phyloP scores from a whole-genome alignment of 176 grass and related monocot genomes.

The Carex littledalei region DNA sequence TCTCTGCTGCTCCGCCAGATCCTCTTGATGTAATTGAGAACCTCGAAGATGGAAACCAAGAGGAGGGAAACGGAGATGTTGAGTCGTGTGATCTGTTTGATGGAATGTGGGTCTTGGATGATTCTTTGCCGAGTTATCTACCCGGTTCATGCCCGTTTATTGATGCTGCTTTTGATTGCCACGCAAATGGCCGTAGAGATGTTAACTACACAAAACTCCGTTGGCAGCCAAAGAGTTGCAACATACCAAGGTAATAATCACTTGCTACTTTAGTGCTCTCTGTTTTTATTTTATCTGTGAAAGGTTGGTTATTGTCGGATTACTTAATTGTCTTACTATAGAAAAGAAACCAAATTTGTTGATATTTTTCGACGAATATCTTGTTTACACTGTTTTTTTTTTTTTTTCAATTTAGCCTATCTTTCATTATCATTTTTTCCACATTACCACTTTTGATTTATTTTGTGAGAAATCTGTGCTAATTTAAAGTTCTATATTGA shows the following conservation, averaged over 20 bases:
- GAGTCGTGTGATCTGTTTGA: slow-evolving; percentile 57
- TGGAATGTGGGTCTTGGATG: slow-evolving; percentile 67
- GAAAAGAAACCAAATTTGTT: neutral
- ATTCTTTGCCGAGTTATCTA: slow-evolving; percentile 61
- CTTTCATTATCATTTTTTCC: neutral
- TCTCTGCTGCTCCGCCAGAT: neutral
- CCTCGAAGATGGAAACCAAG: neutral
- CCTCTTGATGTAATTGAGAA: neutral
- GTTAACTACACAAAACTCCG: slow-evolving; percentile 68
- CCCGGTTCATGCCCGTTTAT: slow-evolving; percentile 80
- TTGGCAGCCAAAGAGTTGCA: slow-evolving; percentile 67
- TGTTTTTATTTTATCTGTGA: neutral
- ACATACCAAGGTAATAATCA: slow-evolving; percentile 60
- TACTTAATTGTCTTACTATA: neutral
- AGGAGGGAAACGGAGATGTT: neutral
- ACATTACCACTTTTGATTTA: neutral
- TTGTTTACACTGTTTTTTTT: neutral
- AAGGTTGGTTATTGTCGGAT: slow-evolving; percentile 10
- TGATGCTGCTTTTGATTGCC: slow-evolving; percentile 84
- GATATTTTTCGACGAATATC: neutral
- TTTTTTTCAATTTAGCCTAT: neutral
- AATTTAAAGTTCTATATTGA: neutral
- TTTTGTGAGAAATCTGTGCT: neutral
- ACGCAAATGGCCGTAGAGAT: slow-evolving; percentile 69
- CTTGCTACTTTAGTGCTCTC: neutral